These are phyloP conservation scores for Phytophthora palmivora DNA, from an alignment of 352 stramenopile species.

Conservation along the genomic window DNA sequence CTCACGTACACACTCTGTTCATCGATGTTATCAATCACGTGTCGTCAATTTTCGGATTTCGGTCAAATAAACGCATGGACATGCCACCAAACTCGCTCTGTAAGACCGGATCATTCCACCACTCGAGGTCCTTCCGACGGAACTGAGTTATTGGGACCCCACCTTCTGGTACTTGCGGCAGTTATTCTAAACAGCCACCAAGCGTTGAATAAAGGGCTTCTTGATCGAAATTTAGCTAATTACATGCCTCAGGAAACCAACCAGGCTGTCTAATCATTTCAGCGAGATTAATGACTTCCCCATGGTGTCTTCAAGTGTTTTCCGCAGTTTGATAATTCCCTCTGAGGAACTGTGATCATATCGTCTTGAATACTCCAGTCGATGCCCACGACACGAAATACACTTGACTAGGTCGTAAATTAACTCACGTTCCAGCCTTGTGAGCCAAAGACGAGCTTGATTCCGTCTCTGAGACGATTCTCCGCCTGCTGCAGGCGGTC, in stretches of 20 bases:
- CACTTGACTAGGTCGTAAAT: constrained; percentile 3
- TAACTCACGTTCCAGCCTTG: constrained; percentile 12
- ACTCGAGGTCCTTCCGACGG: no score
- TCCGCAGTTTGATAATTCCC: constrained; percentile 3
- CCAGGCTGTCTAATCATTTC: constrained; percentile 8
- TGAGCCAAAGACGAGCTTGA: constrained; percentile 19
- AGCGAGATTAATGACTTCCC: no score
- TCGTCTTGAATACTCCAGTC: constrained; percentile 11
- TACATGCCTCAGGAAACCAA: not conserved
- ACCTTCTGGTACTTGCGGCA: not conserved
- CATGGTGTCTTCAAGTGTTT: not conserved
- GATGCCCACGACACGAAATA: constrained; percentile 9
- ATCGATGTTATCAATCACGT: no score
- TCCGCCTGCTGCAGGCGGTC: no score
- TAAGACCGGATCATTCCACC: no score
- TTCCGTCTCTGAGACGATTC: constrained; percentile 5
- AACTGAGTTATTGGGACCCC: no score
- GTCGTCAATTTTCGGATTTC: no score
- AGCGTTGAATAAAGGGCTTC: constrained; percentile 10
- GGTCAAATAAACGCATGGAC: no score
- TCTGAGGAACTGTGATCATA: constrained; percentile 4
- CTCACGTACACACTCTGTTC: no score
- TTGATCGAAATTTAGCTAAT: constrained; percentile 14
- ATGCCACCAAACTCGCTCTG: no score
- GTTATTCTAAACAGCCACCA: not conserved